Evolutionary conservation across 2,329 filamentous ascomycete genomes (phyloP), one percentile per base, ranked within the genome.

Genomic region (Aciculosporium take): DNA sequence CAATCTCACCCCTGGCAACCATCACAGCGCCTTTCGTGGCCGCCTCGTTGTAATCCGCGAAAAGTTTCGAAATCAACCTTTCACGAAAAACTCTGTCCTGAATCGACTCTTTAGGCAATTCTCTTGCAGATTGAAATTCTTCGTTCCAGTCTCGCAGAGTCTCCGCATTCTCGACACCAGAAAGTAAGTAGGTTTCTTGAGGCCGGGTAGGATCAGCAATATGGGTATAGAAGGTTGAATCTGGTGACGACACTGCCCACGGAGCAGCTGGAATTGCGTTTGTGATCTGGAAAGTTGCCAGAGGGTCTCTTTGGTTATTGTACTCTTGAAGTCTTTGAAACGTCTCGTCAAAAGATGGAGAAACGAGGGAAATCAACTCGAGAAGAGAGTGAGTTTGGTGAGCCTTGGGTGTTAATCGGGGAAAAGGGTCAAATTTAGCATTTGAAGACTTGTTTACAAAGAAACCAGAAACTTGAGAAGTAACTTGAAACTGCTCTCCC

Each of bases 111-210:
- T 87, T 89, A 27, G 89, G 88, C 48, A 98, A 73, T 61, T 98
- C 91, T 53, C 86, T 81, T 9, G 91, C 94, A 2, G 89, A 94
- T 62, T 98, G 91, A 57, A 98, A 94, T 58, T 98, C 91, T 61
- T 98, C 91, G 53, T 98, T 98, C 89, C 93, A 98, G 61, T 98
- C 91, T 44, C 91, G 79, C 48, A 98, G 69, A 4, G 87, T 94
- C 56, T 98, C 91, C 0, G 86, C 85, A 58, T 89, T 94, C 55
- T 98, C 91, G 21, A 88, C 80, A 24, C 93, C 93, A 17, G 84
- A 76, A 45, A 96, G 79, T 45, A 98, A 68, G 57, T 85, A 95
- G 37, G 83, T 84, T 67, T 98, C 91, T 63, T 98, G 91, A 18
- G 88, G 84, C 42, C 93, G 78, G 18, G 88, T 85, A 47, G 87